Conservation (phyloP, 108 stramenopile species). For the Fragilaria crotonensis region DNA sequence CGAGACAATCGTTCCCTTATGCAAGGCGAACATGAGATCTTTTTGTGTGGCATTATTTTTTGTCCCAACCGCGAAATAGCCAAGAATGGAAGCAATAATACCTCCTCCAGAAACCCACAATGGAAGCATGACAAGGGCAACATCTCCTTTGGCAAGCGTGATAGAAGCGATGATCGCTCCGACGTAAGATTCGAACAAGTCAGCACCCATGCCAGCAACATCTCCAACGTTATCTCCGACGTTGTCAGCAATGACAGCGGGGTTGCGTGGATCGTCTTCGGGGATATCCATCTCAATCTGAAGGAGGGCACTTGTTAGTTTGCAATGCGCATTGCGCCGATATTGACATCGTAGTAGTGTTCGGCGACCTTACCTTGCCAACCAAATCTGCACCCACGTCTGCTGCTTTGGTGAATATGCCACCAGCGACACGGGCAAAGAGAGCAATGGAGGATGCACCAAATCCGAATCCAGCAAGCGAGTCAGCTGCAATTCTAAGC, state of each 20-base stretch:
- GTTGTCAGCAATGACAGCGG: constrained; percentile 98
- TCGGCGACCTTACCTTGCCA: constrained; percentile 77
- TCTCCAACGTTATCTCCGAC: constrained; percentile 99
- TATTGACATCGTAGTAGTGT: no score
- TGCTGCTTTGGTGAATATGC: constrained; percentile 97
- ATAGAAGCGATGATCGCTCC: constrained; percentile 88
- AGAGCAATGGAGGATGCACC: constrained; percentile 95
- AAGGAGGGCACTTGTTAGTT: no score
- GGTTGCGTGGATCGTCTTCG: constrained; percentile 96
- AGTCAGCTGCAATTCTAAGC: constrained; percentile 34
- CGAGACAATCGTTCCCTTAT: constrained; percentile 72
- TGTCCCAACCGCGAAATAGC: constrained; percentile 57
- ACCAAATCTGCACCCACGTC: constrained; percentile 97
- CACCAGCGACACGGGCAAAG: constrained; percentile 96
- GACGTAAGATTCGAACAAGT: constrained; percentile 91
- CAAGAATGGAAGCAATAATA: constrained; percentile 76
- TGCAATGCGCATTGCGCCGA: no score
- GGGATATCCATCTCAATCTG: constrained; percentile 81
- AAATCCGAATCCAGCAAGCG: constrained; percentile 89
- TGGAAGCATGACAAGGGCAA: constrained; percentile 69
- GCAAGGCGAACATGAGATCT: constrained; percentile 58
- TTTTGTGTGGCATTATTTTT: constrained; percentile 60
- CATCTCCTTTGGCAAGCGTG: constrained; percentile 69
- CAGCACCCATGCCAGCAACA: constrained; percentile 93
- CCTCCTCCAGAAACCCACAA: constrained; percentile 85